Evolutionary conservation across 345 rosid genomes (phyloP), one percentile per base, ranked within the genome.

Genomic region (Conringia planisiliqua): DNA sequence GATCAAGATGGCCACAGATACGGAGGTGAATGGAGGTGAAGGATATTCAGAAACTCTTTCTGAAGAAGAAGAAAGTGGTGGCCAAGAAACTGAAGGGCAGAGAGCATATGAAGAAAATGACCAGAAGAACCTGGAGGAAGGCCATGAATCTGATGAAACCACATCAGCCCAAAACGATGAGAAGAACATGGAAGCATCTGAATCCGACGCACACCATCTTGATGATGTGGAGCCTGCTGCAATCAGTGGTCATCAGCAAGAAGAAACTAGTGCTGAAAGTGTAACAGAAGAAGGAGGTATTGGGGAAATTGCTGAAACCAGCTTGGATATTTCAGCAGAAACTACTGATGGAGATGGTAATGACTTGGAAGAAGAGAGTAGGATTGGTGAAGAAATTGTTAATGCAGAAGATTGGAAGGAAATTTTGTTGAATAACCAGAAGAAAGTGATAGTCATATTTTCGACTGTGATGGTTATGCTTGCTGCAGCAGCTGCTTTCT

Each of bases 391-490:
- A 30, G 74, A 75, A 17, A 50, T 52, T 39, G 62, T 20, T 39
- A 58, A 50, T 30, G 38, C 56, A 29, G 46, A 30, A 54, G 50
- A 26, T 35, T 46, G 36, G 20, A 50, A 51, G 50, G 74, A 42
- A 12, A 0, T 47, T 35, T 24, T 33, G 42, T 56, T n/a, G 38
- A 70, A 58, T 14, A 29, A 55, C 17, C 27, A 54, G 57, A 76
- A 64, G 62, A 71, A 52, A 52, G 32, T 58, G 52, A 9, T 32
- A 4, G 83, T 78, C 18, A 59, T 85, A 72, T 54, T 81, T 62
- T 70, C 85, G 8, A 78, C 83, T 46, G 32, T 71, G 62, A 48
- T 79, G 55, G 65, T 85, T 70, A 66, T 88, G 46, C 67, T 84
- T 42, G 85, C 76, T 33, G 62, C 68, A 61, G 76, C 68, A 51